A percentile compares a stretch with the other conserved stretches of the same genome.
Evolutionary conservation across 2,329 filamentous ascomycete species (phyloP).

Genomic region (Whalleya microplaca): DNA sequence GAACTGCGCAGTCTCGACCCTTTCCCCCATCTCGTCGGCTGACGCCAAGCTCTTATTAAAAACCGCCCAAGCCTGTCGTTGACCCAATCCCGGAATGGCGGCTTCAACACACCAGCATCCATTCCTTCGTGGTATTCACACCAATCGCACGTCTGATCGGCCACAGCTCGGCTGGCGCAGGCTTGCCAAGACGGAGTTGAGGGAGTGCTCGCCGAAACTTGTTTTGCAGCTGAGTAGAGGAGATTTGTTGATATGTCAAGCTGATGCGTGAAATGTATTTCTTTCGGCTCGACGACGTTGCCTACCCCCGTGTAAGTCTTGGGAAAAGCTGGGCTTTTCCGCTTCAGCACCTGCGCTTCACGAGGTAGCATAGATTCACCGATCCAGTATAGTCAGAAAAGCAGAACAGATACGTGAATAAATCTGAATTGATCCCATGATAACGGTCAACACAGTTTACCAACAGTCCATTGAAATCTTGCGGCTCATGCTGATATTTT

Average conservation of each 20-base stretch:
- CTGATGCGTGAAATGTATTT: too few species aligned
- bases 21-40: constrained; percentile 9
- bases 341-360: too few species aligned
- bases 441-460: too few species aligned
- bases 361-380: not conserved
- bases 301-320: too few species aligned
- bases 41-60: constrained; percentile 15
- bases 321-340: too few species aligned
- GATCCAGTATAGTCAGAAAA: not conserved
- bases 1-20: not conserved
- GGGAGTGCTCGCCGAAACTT: constrained; percentile 26
- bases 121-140: constrained; percentile 1
- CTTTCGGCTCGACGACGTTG: too few species aligned
- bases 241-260: not conserved
- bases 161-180: constrained; percentile 8
- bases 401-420: not conserved
- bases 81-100: constrained; percentile 13
- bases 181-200: constrained; percentile 34
- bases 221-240: constrained; percentile 9
- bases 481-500: too few species aligned
- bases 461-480: too few species aligned
- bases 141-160: constrained; percentile 11
- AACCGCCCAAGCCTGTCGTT: constrained; percentile 1
- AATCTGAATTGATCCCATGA: too few species aligned
- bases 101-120: constrained; percentile 6